These are phyloP conservation scores for Apiospora malaysiana DNA, from an alignment of 2,329 filamentous ascomycete species.

Conservation along the genomic window DNA sequence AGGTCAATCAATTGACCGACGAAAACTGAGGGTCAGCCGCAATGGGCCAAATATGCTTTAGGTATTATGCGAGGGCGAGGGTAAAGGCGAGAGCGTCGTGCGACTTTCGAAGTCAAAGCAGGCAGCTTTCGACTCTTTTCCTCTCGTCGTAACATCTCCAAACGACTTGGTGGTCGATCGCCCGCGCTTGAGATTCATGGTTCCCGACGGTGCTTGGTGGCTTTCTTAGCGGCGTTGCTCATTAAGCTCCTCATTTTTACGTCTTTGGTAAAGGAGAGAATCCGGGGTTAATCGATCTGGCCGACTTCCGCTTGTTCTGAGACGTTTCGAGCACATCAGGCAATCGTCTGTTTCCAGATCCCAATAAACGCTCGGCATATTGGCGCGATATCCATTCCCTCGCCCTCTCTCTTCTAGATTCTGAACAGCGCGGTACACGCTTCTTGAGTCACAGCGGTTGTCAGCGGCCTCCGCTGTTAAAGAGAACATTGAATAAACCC, in stretches of 20 bases:
- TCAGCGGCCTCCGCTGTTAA: neutral
- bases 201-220: slow-evolving; percentile 2
- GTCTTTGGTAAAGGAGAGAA: neutral
- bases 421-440: neutral
- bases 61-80: neutral
- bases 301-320: neutral
- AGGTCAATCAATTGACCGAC: neutral
- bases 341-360: neutral
- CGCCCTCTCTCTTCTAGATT: neutral
- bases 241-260: neutral
- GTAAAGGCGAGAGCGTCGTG: neutral
- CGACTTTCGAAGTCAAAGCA: neutral
- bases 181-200: neutral
- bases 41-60: too few species aligned
- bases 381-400: neutral
- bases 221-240: neutral
- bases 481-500: neutral
- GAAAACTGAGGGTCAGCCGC: neutral
- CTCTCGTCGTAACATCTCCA: neutral
- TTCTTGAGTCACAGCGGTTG: neutral
- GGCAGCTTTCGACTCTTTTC: neutral
- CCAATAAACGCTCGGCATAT: neutral
- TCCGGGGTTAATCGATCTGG: neutral
- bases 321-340: neutral
- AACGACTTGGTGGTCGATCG: neutral